Base-by-base conservation (phyloP, 768 basidiomycete species). In the Cystofilobasidium capitatum region DNA sequence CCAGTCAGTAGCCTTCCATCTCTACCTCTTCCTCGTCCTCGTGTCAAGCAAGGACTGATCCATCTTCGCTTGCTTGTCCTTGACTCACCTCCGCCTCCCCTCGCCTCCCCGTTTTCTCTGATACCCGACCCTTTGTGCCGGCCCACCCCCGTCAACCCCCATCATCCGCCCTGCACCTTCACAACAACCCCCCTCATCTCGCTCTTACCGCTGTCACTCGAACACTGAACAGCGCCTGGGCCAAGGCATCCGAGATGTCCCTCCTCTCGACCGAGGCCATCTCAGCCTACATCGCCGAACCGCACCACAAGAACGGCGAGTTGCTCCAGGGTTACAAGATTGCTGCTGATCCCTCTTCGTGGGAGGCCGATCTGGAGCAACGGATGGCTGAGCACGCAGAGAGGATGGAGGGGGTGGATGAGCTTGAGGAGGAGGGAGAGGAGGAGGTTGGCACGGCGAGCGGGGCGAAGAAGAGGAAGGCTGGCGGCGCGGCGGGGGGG, bases 211-310 rank as follows among this genome's bases (percentile, higher is more conserved):
- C n/a, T 57, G 8, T 55, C n/a, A 7, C 45, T 54, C 14, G 17
- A 26, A 13, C 39, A 24, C 33, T n/a, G n/a, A n/a, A n/a, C n/a
- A n/a, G n/a, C n/a, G n/a, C n/a, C n/a, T n/a, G n/a, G n/a, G n/a
- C n/a, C n/a, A n/a, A n/a, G n/a, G n/a, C n/a, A n/a, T n/a, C n/a
- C n/a, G n/a, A n/a, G n/a, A n/a, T n/a, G n/a, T n/a, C n/a, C n/a
- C n/a, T 83, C 70, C 83, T 97, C 31, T 83, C 86, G 72, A 76
- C 80, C 7, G 83, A 88, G 76, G 89, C 90, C 78, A 94, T 98
- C 78, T 82, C 88, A 71, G 82, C 86, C 3, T 96, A 84, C 79
- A 83, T 97, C 78, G 81, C 79, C 71, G 87, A 87, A 74, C 85
- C 86, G 22, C 12, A 62, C 17, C 91, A 90, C 80, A 86, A 83